Conservation (phyloP, 352 stramenopile genomes). For the Aphanomyces euteiches region DNA sequence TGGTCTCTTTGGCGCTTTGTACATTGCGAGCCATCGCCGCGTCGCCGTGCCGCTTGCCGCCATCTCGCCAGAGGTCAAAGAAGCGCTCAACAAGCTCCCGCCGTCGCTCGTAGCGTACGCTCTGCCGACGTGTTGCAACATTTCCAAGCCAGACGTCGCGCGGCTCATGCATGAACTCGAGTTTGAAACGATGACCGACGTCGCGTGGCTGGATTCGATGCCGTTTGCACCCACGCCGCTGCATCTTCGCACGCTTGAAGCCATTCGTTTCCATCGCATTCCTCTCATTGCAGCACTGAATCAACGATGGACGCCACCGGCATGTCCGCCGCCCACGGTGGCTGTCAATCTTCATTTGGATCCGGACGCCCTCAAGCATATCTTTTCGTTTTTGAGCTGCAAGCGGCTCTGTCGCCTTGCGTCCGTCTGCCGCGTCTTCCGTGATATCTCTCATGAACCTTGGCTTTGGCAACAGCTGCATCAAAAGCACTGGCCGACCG, state of each 20-base stretch:
- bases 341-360: slow-evolving; percentile 16
- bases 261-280: slow-evolving; percentile 1
- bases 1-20: slow-evolving; percentile 1
- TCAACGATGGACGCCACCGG: background rate
- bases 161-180: background rate
- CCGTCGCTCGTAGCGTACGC: background rate
- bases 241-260: slow-evolving; percentile 5
- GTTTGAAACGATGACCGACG: background rate
- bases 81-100: background rate
- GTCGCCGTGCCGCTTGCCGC: background rate
- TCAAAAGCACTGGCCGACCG: background rate
- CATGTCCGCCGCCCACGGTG: background rate
- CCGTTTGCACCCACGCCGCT: slow-evolving; percentile 2
- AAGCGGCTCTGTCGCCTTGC: slow-evolving; percentile 24
- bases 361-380: slow-evolving; percentile 21
- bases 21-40: slow-evolving; percentile 22
- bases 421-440: slow-evolving; percentile 17
- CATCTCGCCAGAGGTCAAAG: background rate
- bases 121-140: background rate
- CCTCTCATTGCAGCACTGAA: background rate
- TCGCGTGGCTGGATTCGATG: background rate
- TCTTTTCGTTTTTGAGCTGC: slow-evolving; percentile 17
- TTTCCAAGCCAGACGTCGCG: background rate
- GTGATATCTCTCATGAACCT: background rate
- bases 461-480: slow-evolving; percentile 19